Evolutionary conservation across 805 yeast genomes (phyloP), one percentile per base, ranked within the genome.

Genomic region (Schwanniomyces occidentalis): DNA sequence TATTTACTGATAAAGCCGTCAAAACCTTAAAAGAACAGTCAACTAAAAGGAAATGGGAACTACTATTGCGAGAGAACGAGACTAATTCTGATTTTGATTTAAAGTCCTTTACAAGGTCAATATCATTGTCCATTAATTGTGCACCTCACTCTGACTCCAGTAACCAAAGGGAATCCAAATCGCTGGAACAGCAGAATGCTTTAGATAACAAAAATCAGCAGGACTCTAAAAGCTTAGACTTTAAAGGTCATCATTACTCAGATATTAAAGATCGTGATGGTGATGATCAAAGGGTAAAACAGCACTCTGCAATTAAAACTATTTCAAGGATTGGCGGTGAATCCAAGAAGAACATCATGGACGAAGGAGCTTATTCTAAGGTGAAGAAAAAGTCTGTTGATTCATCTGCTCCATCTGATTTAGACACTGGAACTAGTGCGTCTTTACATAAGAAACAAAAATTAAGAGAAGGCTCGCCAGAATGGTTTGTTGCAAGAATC

Each of bases 1-100:
- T 55, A 0, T 67, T 69, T 33, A 53, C 69, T 1, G 65, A 56
- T n/a, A 46, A 51, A 24, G 64, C 69, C 2, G 35, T 61, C 6
- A 54, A 48, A 29, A 49, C 63, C 1, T 48, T 68, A 34, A 46
- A 58, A 24, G 59, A 56, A 15, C 60, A 54, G 32, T 49, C 70
- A 4, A 49, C 62, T 3, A 56, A 51, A 31, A 42, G 74, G 16
- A 69, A 69, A 42, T 69, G 74, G 74, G 73, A 69, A 42, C 49
- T 69, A 9, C 48, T 69, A 9, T 45, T 68, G n/a, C 44, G 65
- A 26, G 74, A 69, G 41, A 59, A 54, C 40, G 71, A 67, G 43
- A 54, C 58, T 5, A 69, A 67, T 37, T 37, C 54, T 2, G 51
- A 52, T 8, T 67, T 68, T 33, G 70, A 68, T 35, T 53, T 69